Evolutionary conservation across 805 yeast genomes (phyloP).

Genomic region (Saccharomycopsis amapae): DNA sequence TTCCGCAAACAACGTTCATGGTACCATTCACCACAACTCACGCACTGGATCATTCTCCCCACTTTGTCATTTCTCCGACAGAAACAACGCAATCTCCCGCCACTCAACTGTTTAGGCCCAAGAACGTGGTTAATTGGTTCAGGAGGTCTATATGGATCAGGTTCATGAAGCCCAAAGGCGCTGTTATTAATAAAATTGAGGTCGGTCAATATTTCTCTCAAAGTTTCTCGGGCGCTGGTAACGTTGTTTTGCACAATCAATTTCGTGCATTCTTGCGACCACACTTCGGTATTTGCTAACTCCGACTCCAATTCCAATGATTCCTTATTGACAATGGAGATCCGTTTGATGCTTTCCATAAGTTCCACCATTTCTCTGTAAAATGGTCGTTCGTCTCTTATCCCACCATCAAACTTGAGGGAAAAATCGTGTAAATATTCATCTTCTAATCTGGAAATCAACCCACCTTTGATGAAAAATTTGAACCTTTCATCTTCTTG

Average conservation of each 20-base stretch:
- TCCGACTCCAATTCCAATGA: slow-evolving; percentile 21
- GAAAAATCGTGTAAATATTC: slow-evolving; percentile 14
- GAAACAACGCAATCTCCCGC: slow-evolving; percentile 37
- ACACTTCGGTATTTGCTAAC: slow-evolving; percentile 29
- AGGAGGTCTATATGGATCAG: slow-evolving; percentile 9
- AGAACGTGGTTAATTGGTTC: slow-evolving; percentile 13
- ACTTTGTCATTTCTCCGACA: slow-evolving; percentile 57
- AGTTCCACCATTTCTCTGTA: slow-evolving; percentile 27
- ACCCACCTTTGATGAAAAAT: slow-evolving; percentile 1
- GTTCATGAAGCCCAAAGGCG: slow-evolving; percentile 1
- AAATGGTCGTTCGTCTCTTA: slow-evolving; percentile 28
- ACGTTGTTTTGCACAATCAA: slow-evolving; percentile 33
- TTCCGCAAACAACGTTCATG: slow-evolving; percentile 50
- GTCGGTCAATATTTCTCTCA: slow-evolving; percentile 13
- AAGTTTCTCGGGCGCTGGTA: neutral
- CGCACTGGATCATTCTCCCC: slow-evolving; percentile 60
- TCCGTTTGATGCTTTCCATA: slow-evolving; percentile 22
- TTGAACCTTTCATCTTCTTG: neutral
- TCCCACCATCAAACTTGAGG: slow-evolving; percentile 27
- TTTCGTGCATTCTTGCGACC: slow-evolving; percentile 32
- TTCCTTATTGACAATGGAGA: slow-evolving; percentile 22
- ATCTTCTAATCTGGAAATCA: slow-evolving; percentile 4
- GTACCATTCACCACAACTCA: slow-evolving; percentile 64
- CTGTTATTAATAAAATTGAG: slow-evolving; percentile 3
- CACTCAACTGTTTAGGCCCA: neutral